Evolutionary conservation across 2,329 filamentous ascomycete species (phyloP).

Genomic region (Botryotinia calthae): DNA sequence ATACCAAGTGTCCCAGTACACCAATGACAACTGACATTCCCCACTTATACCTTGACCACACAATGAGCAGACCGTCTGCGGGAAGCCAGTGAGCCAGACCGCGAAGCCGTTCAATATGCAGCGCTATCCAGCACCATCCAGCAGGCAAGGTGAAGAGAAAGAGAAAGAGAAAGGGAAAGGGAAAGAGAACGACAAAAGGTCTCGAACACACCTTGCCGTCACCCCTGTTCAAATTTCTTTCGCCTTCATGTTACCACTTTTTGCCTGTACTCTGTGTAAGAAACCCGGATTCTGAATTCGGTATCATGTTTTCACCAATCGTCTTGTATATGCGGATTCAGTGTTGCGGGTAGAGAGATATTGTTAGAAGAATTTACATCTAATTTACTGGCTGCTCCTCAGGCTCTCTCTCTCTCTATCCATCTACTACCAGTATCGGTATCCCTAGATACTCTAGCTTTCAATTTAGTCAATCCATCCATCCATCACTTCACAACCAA

Average conservation of each 20-base stretch:
- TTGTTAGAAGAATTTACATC: neutral
- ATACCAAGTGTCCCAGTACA: neutral
- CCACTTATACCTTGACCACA: slow-evolving; percentile 1
- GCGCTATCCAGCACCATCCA: too few species aligned
- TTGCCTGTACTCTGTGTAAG: neutral
- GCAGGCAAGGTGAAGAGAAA: too few species aligned
- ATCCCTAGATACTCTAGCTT: too few species aligned
- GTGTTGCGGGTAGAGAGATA: neutral
- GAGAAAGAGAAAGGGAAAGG: too few species aligned
- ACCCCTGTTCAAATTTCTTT: neutral
- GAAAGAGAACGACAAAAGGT: too few species aligned
- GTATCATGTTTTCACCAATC: neutral
- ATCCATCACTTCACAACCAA: neutral
- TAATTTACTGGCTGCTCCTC: neutral
- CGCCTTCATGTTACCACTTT: too few species aligned
- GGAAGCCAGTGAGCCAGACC: neutral
- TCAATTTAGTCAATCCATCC: too few species aligned
- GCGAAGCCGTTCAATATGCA: neutral
- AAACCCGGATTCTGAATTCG: neutral
- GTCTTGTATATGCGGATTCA: neutral
- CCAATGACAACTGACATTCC: neutral
- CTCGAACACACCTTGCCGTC: neutral
- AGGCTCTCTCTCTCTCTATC: too few species aligned
- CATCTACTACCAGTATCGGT: too few species aligned
- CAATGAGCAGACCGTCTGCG: neutral